Evolutionary conservation across 2,329 filamentous ascomycete genomes (phyloP).

Genomic region (Aspergillus uvarum): DNA sequence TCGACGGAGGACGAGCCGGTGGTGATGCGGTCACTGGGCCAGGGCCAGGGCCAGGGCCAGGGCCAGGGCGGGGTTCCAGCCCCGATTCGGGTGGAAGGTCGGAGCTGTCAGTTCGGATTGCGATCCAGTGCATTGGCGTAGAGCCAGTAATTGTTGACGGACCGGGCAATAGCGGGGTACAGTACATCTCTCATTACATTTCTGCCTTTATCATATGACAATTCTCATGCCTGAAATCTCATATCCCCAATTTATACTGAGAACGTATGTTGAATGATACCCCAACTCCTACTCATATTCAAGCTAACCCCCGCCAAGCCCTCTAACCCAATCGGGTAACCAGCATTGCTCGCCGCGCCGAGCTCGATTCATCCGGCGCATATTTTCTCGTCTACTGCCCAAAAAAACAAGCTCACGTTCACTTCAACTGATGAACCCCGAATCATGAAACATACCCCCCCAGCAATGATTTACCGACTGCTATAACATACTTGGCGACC

Average conservation of each 20-base stretch:
- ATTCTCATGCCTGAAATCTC: too few relatives aligned
- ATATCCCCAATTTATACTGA: too few relatives aligned
- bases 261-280: too few relatives aligned
- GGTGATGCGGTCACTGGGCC: not conserved
- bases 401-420: not conserved
- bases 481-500: not conserved
- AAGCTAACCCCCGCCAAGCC: not conserved
- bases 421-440: not conserved
- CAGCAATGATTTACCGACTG: not conserved
- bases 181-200: too few relatives aligned
- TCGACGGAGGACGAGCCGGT: not conserved
- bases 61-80: too few relatives aligned
- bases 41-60: too few relatives aligned
- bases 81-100: too few relatives aligned
- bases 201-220: too few relatives aligned
- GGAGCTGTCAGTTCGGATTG: not conserved
- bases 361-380: not conserved
- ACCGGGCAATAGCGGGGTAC: too few relatives aligned
- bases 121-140: not conserved
- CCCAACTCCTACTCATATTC: not conserved
- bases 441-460: not conserved
- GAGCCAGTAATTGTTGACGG: too few relatives aligned
- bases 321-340: constrained; percentile 3
- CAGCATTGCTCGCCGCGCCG: not conserved
- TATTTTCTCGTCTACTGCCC: not conserved